phyloP scores from a whole-genome alignment of 805 yeast genomes.

The Metschnikowia sp. region DNA sequence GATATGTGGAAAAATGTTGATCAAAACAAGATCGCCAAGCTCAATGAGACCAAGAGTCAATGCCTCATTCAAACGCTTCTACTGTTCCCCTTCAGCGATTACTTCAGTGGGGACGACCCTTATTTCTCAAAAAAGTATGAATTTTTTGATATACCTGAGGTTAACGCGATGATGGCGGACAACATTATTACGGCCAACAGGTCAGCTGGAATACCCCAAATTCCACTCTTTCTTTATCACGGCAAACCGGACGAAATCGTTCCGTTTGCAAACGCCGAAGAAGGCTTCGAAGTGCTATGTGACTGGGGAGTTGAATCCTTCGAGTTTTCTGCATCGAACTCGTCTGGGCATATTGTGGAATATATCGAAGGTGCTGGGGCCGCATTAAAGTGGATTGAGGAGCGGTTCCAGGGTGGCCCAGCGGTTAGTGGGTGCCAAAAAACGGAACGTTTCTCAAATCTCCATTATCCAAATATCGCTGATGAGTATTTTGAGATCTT shows the following conservation, averaged over 20 bases:
- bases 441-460: slow-evolving; percentile 10
- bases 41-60: slow-evolving; percentile 2
- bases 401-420: slow-evolving; percentile 9
- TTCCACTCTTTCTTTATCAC: slow-evolving; percentile 26
- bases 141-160: slow-evolving; percentile 5
- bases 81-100: slow-evolving; percentile 2
- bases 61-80: slow-evolving; percentile 9
- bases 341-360: slow-evolving; percentile 27
- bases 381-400: slow-evolving; percentile 12
- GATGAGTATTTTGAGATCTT: slow-evolving; percentile 4
- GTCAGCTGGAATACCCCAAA: slow-evolving; percentile 16
- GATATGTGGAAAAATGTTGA: background rate
- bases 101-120: slow-evolving; percentile 9
- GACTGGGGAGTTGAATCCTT: slow-evolving; percentile 25
- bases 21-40: background rate
- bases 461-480: slow-evolving; percentile 14
- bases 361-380: slow-evolving; percentile 13
- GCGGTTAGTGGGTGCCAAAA: slow-evolving; percentile 11
- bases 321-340: slow-evolving; percentile 25
- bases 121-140: slow-evolving; percentile 5
- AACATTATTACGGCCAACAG: slow-evolving; percentile 4
- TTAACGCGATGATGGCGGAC: background rate
- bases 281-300: slow-evolving; percentile 28
- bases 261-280: slow-evolving; percentile 18
- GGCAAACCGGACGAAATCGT: slow-evolving; percentile 23